phyloP scores from a whole-genome alignment of 2,329 filamentous ascomycete genomes.

The Orbilia ellipsospora region DNA sequence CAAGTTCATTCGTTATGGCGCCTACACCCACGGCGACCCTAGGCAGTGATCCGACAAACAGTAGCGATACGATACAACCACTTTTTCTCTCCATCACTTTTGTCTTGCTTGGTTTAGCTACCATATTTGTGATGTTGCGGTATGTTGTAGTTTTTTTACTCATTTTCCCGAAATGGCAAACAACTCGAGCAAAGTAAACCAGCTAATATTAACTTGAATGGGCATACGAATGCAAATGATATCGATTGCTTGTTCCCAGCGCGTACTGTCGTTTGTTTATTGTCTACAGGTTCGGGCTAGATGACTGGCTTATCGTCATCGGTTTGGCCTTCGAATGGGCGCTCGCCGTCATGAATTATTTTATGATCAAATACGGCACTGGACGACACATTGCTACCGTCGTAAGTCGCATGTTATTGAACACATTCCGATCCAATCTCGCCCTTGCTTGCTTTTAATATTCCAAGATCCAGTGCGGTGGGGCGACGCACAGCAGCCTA shows the following conservation, averaged over 20 bases:
- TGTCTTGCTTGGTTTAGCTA: slow-evolving; percentile 56
- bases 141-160: slow-evolving; percentile 32
- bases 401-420: slow-evolving; percentile 15
- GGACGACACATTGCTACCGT: slow-evolving; percentile 56
- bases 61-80: slow-evolving; percentile 20
- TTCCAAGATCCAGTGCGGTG: neutral
- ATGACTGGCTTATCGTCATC: slow-evolving; percentile 63
- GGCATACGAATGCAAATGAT: too few relatives aligned
- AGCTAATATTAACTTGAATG: too few relatives aligned
- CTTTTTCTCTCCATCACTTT: slow-evolving; percentile 56
- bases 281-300: slow-evolving; percentile 57
- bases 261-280: slow-evolving; percentile 58
- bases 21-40: slow-evolving; percentile 40
- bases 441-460: slow-evolving; percentile 33
- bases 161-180: neutral
- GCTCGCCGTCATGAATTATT: slow-evolving; percentile 56
- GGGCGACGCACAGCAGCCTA: too few relatives aligned
- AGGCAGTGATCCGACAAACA: slow-evolving; percentile 12
- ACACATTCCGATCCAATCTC: neutral
- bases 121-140: slow-evolving; percentile 57
- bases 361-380: slow-evolving; percentile 54
- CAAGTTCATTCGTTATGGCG: slow-evolving; percentile 6
- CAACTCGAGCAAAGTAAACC: neutral
- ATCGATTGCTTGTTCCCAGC: slow-evolving; percentile 39
- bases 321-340: slow-evolving; percentile 57